Conservation (phyloP, 495 filamentous ascomycete species). For the Durotheca rogersii region DNA sequence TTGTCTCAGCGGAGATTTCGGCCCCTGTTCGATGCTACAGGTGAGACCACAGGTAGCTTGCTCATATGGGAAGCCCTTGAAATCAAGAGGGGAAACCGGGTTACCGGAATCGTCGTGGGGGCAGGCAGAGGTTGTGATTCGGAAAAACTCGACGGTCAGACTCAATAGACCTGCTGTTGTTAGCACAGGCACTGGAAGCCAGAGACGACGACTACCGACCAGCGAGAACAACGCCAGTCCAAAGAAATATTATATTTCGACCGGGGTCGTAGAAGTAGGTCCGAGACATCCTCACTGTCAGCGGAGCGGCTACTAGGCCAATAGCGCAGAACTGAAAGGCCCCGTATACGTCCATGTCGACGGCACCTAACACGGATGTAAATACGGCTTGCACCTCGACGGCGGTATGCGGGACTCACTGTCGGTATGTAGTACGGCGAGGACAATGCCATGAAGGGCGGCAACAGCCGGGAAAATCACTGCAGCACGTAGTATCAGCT, state of each 20-base stretch:
- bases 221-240: slow-evolving; percentile 57
- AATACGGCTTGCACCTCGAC: too few species aligned
- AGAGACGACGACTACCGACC: slow-evolving; percentile 38
- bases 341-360: slow-evolving; percentile 66
- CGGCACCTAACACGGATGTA: too few species aligned
- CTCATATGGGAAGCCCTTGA: slow-evolving; percentile 41
- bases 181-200: slow-evolving; percentile 5
- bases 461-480: slow-evolving; percentile 61
- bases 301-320: slow-evolving; percentile 59
- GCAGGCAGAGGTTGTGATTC: slow-evolving; percentile 43
- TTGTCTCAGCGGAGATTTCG: slow-evolving; percentile 50
- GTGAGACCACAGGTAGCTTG: slow-evolving; percentile 41
- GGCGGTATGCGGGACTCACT: too few species aligned
- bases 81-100: slow-evolving; percentile 31
- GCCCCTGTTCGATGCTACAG: slow-evolving; percentile 44
- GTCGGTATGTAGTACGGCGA: slow-evolving; percentile 53
- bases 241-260: slow-evolving; percentile 61
- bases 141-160: slow-evolving; percentile 60
- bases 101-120: slow-evolving; percentile 41
- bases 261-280: slow-evolving; percentile 63
- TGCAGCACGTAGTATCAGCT: slow-evolving; percentile 6
- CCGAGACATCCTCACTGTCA: slow-evolving; percentile 54
- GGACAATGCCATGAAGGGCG: slow-evolving; percentile 59
- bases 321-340: slow-evolving; percentile 64
- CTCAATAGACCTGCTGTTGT: slow-evolving; percentile 50